phyloP scores from a whole-genome alignment of 176 grass and related monocot species.

The Paspalum vaginatum region DNA sequence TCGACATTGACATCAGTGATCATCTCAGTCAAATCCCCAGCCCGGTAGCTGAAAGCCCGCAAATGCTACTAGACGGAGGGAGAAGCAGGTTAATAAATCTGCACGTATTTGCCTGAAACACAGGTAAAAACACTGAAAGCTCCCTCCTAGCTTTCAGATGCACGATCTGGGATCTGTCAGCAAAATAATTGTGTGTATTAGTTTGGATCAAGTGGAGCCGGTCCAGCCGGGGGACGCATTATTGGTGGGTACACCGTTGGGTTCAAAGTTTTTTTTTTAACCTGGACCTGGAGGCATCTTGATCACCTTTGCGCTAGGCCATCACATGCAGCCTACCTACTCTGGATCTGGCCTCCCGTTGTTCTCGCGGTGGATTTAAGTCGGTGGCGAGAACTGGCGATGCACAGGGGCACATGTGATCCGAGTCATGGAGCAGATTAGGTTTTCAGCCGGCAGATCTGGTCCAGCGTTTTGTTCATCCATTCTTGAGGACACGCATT shows the following conservation, averaged over 20 bases:
- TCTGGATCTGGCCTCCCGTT: constrained; percentile 34
- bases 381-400: background rate
- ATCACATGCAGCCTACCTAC: constrained; percentile 39
- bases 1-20: background rate
- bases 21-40: background rate
- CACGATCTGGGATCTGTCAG: background rate
- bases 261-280: constrained; percentile 11
- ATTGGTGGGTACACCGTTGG: constrained; percentile 6
- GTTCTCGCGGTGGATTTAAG: constrained; percentile 21
- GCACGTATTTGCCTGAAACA: background rate
- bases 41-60: background rate
- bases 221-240: background rate
- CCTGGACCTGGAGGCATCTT: constrained; percentile 13
- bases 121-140: background rate
- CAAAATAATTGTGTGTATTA: background rate
- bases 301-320: constrained; percentile 5
- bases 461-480: background rate
- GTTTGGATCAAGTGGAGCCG: background rate
- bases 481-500: background rate
- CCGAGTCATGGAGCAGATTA: constrained; percentile 18
- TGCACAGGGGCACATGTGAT: constrained; percentile 37
- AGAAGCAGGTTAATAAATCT: no score
- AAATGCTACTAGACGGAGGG: background rate
- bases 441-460: background rate
- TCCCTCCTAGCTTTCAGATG: background rate